Conservation (phyloP, 2,329 filamentous ascomycete species). For the Aspergillus uvarum region DNA sequence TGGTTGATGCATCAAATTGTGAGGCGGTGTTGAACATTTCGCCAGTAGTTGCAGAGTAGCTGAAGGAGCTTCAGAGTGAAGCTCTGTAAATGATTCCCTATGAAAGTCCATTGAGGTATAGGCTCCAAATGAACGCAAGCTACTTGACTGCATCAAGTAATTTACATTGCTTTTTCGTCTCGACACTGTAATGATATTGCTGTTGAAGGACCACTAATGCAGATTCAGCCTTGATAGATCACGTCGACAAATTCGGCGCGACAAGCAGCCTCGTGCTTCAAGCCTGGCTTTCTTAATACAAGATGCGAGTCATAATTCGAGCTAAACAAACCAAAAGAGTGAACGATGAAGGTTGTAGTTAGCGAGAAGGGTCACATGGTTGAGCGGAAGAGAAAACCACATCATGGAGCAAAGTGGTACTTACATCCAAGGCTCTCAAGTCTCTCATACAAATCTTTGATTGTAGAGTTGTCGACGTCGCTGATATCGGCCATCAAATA, state of each 20-base stretch:
- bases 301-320: constrained; percentile 48
- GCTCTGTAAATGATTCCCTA: neutral
- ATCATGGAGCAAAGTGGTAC: constrained; percentile 32
- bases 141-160: neutral
- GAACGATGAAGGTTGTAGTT: neutral
- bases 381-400: neutral
- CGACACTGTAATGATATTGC: neutral
- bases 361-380: constrained; percentile 9
- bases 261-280: neutral
- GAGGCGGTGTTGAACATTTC: constrained; percentile 6
- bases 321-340: constrained; percentile 27
- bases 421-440: constrained; percentile 79
- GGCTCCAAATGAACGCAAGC: neutral
- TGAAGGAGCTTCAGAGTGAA: neutral
- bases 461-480: constrained; percentile 74
- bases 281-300: constrained; percentile 34
- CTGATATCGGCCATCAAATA: constrained; percentile 99
- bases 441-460: constrained; percentile 80
- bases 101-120: neutral
- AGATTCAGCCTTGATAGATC: neutral
- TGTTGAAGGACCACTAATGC: constrained; percentile 20
- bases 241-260: no score
- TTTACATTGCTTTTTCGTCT: neutral
- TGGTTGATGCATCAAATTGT: neutral
- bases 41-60: neutral